These are phyloP conservation scores for Paramecium octaurelia DNA, from an alignment of 73 alveolate species.

Conservation along the genomic window DNA sequence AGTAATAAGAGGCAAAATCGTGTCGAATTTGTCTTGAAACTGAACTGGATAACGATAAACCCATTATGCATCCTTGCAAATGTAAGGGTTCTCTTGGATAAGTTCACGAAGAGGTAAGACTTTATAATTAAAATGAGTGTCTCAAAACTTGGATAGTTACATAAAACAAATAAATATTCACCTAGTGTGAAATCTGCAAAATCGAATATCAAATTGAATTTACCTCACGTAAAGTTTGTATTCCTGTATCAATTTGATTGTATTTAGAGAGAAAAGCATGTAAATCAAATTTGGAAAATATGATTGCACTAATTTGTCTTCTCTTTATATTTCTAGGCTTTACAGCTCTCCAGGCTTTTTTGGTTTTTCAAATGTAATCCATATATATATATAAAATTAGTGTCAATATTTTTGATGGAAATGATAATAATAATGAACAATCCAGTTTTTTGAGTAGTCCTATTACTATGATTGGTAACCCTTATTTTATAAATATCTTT, in stretches of 20 bases:
- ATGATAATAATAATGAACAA: background rate
- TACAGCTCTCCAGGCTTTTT: background rate
- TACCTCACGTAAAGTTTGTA: background rate
- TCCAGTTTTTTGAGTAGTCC: constrained; percentile 18
- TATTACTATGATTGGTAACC: constrained; percentile 23
- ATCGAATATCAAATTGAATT: constrained; percentile 7
- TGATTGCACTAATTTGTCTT: constrained; percentile 1
- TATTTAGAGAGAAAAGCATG: constrained; percentile 46
- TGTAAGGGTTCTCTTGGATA: constrained; percentile 13
- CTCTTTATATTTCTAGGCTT: constrained; percentile 9
- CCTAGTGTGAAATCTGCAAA: constrained; percentile 6
- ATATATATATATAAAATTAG: background rate
- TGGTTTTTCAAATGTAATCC: background rate
- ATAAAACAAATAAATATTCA: background rate
- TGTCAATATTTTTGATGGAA: background rate
- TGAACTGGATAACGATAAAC: constrained; percentile 13
- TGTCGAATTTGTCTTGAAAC: constrained; percentile 45
- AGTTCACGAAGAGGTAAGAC: constrained; percentile 27
- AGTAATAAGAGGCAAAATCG: background rate
- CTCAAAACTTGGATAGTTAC: constrained; percentile 43
- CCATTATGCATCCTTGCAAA: constrained; percentile 19
- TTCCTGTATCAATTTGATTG: background rate
- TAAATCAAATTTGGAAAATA: constrained; percentile 12
- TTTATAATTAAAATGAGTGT: background rate
- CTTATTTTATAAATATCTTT: background rate